phyloP scores from a whole-genome alignment of 2,329 filamentous ascomycete species.

The Penicillium sp. region DNA sequence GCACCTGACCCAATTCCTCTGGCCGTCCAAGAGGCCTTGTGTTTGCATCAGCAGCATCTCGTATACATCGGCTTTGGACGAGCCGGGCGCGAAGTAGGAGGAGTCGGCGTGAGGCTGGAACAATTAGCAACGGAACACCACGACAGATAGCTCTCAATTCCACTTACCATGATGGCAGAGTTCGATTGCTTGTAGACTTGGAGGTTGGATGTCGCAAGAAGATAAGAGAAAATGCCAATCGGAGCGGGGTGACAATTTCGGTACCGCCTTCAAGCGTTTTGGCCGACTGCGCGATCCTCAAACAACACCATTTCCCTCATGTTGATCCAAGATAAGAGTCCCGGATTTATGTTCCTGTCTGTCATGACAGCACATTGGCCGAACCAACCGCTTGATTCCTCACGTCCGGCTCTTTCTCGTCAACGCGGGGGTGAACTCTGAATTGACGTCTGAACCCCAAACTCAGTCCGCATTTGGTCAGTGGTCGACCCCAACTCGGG shows the following conservation, averaged over 20 bases:
- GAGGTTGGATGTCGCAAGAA: background rate
- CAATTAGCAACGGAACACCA: background rate
- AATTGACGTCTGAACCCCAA: background rate
- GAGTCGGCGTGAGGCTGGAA: conserved; percentile 51
- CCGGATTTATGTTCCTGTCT: background rate
- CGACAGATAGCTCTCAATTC: background rate
- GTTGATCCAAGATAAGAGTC: background rate
- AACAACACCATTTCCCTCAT: background rate
- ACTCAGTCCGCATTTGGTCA: background rate
- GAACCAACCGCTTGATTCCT: background rate
- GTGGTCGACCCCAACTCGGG: background rate
- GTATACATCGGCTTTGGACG: conserved; percentile 47
- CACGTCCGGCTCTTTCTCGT: background rate
- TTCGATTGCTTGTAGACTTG: no score
- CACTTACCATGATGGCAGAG: conserved; percentile 1
- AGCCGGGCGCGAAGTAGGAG: conserved; percentile 43
- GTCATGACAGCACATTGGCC: background rate
- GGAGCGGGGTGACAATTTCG: background rate
- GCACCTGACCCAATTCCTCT: conserved; percentile 51
- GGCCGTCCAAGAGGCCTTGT: conserved; percentile 41
- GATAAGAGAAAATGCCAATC: background rate
- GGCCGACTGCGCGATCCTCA: background rate
- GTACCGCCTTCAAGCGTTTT: background rate
- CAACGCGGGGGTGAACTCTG: background rate
- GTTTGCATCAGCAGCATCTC: conserved; percentile 43